phyloP scores from a whole-genome alignment of 2,329 filamentous ascomycete genomes.

The Penicillium sp. region DNA sequence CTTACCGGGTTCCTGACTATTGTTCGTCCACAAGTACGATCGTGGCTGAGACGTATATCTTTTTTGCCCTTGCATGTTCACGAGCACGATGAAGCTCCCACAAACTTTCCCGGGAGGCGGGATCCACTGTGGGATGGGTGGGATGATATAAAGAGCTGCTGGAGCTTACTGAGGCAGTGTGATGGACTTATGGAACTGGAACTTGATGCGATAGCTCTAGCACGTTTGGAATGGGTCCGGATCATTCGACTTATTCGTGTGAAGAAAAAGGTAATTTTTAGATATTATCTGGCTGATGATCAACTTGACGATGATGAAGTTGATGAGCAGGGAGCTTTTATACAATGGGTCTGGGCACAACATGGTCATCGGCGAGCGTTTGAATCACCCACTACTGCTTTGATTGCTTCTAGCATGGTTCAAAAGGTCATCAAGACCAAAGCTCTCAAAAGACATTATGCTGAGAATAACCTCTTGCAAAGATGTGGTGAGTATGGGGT shows the following conservation, averaged over 20 bases:
- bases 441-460: neutral
- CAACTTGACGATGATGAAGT: neutral
- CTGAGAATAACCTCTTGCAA: neutral
- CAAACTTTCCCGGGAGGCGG: neutral
- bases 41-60: constrained; percentile 16
- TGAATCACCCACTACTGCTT: constrained; percentile 4
- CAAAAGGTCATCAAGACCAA: constrained; percentile 1
- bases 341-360: neutral
- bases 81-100: neutral
- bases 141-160: constrained; percentile 4
- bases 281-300: neutral
- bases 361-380: constrained; percentile 1
- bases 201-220: constrained; percentile 2
- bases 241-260: constrained; percentile 4
- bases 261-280: neutral
- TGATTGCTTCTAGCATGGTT: constrained; percentile 6
- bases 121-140: constrained; percentile 3
- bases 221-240: constrained; percentile 3
- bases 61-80: constrained; percentile 10
- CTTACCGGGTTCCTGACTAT: constrained; percentile 9
- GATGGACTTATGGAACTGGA: constrained; percentile 7
- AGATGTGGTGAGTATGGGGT: constrained; percentile 4
- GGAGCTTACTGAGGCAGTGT: constrained; percentile 7
- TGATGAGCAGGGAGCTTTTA: neutral
- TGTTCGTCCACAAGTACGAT: constrained; percentile 18